Base-by-base conservation (phyloP, 805 yeast genomes). In the Blastobotrys americana region DNA sequence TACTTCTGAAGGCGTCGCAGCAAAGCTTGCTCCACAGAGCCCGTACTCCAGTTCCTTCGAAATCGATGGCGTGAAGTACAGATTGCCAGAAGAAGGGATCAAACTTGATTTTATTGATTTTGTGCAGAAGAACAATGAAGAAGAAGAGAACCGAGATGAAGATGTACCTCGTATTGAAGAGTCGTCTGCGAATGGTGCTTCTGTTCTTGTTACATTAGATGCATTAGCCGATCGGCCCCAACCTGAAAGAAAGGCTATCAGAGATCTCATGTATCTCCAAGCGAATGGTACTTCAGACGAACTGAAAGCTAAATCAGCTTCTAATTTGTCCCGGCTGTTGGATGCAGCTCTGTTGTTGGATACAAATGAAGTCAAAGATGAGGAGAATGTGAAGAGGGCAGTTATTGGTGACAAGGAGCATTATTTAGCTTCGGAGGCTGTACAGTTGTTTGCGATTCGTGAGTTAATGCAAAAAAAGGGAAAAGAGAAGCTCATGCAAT, bases 381-480 rank as follows among this genome's bases (percentile, higher is more conserved):
- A 28, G 18, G 50, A 22, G 13, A 8, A 19, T 45, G 2, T 25
- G 42, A 31, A 18, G 16, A 39, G 23, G 42, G 39, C 22, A 21
- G 15, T 20, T 19, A 35, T 52, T 54, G 22, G 55, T 2, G 54
- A 60, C 27, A 60, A 64, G 2, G 89, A 82, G 51, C 34, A 75
- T 1, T 25, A 25, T 25, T 25, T 25, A 8, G 31, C 31, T 13
- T 8, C 31, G 31, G 31, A 25, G 31, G 31, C 31, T 8, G 57
- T 64, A 3, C 80, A 80, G 41, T 66, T 84, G 21, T 48, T 68
- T 31, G 66, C 76, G 19, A 73, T 88, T 37, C 80, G 77, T 55
- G 66, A 69, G 53, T 64, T 89, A 42, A 72, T 89, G 61, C 72
- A 76, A 50, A 48, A 74, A 35, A 88, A 84, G 60, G 95, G 95